Evolutionary conservation across 1,284 basidiomycete genomes (phyloP).

Genomic region (Phellopilus nigrolimitatus): DNA sequence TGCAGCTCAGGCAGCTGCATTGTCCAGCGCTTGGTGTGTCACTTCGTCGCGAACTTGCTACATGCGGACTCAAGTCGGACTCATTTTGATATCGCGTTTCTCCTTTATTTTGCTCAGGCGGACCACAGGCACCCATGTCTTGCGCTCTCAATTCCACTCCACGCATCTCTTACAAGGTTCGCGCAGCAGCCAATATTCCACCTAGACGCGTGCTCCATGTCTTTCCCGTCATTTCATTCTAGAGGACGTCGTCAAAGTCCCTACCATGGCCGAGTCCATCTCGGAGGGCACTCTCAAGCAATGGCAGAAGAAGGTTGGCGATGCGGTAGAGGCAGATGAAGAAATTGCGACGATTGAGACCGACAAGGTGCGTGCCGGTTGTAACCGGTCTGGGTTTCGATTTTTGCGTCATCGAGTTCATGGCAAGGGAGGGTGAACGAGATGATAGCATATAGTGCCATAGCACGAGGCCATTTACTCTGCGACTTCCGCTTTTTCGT

Average conservation of each 20-base stretch:
- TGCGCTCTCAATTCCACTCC: slow-evolving; percentile 62
- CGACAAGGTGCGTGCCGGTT: slow-evolving; percentile 72
- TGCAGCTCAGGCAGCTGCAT: slow-evolving; percentile 33
- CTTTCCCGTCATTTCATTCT: too few relatives aligned
- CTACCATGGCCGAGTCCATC: slow-evolving; percentile 99
- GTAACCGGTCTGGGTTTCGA: slow-evolving; percentile 2
- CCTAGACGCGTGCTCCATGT: slow-evolving; percentile 13
- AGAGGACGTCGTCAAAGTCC: slow-evolving; percentile 93
- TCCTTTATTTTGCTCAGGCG: slow-evolving; percentile 35
- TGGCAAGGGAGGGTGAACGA: too few relatives aligned
- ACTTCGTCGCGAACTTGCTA: slow-evolving; percentile 2
- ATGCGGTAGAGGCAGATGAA: slow-evolving; percentile 88
- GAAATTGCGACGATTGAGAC: slow-evolving; percentile 98
- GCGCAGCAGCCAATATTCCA: slow-evolving; percentile 22
- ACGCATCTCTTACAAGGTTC: slow-evolving; percentile 63
- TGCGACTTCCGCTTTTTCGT: slow-evolving; percentile 2
- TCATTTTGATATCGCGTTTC: slow-evolving; percentile 5
- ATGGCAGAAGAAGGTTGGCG: slow-evolving; percentile 93
- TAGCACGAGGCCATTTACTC: slow-evolving; percentile 16
- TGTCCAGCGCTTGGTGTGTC: slow-evolving; percentile 52
- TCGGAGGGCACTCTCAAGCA: slow-evolving; percentile 96
- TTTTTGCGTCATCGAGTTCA: slow-evolving; percentile 16
- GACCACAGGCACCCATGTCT: slow-evolving; percentile 40
- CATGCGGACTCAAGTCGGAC: slow-evolving; percentile 1
- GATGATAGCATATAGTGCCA: too few relatives aligned